Conservation (phyloP, 208 protist species). For the Leishmania gerbilli region DNA sequence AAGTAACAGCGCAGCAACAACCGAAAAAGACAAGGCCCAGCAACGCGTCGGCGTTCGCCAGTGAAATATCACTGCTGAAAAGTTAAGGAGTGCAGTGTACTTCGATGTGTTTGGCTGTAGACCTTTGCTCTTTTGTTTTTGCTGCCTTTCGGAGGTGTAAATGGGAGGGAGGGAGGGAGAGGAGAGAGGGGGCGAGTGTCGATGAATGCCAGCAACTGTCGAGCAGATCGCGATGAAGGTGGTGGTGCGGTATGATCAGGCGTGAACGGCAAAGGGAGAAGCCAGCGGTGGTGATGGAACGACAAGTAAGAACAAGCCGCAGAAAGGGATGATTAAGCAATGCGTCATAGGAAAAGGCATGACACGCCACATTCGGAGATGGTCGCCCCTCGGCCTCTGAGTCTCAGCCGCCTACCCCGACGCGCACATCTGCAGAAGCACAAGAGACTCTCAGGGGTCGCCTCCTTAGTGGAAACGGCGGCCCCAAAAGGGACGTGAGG, state of each 20-base stretch:
- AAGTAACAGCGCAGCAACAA: slow-evolving; percentile 3
- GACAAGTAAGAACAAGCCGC: neutral
- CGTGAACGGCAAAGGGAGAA: neutral
- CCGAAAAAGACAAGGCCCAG: neutral
- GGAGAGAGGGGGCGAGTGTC: neutral
- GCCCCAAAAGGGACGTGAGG: neutral
- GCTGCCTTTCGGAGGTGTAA: neutral
- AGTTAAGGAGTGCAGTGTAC: neutral
- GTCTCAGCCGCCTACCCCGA: neutral
- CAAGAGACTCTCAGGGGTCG: neutral
- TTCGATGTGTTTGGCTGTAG: neutral
- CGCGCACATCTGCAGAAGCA: neutral
- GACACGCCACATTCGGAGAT: neutral
- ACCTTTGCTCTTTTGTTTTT: neutral
- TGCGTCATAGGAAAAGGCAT: neutral
- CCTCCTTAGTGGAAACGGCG: neutral
- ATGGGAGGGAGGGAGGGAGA: neutral
- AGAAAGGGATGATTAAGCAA: neutral
- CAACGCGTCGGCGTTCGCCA: neutral
- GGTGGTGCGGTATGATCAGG: neutral
- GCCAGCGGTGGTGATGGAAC: neutral
- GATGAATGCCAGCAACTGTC: neutral
- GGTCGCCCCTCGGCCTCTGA: neutral
- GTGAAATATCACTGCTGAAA: neutral
- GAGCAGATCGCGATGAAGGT: neutral